These are phyloP conservation scores for Sarcomyxa edulis DNA, from an alignment of 768 basidiomycete species.

Conservation along the genomic window DNA sequence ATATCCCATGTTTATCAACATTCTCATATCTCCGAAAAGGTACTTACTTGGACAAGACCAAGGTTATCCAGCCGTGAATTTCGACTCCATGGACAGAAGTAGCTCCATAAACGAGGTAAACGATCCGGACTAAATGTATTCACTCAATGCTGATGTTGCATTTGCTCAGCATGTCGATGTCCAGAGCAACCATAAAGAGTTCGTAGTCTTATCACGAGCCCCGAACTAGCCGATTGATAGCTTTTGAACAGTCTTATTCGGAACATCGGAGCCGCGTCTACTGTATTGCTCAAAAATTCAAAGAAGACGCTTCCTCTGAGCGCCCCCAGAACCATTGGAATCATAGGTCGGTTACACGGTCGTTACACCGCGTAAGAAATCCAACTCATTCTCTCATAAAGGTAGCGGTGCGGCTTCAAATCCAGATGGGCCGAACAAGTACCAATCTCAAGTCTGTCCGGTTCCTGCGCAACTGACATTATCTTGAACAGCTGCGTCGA, in stretches of 20 bases:
- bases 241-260: no score
- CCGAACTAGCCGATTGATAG: no score
- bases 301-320: conserved; percentile 49
- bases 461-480: no score
- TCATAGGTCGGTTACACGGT: no score
- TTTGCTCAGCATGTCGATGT: no score
- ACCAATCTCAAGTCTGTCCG: not conserved
- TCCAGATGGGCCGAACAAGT: conserved; percentile 59
- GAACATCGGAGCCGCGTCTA: conserved; percentile 68
- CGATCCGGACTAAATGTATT: no score
- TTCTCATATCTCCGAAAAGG: no score
- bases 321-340: conserved; percentile 55
- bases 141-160: no score
- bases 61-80: conserved; percentile 62
- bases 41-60: conserved; percentile 64
- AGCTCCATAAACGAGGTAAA: conserved; percentile 56
- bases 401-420: conserved; percentile 66
- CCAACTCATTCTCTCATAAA: no score
- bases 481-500: not conserved
- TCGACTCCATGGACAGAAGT: conserved; percentile 56
- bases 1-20: no score
- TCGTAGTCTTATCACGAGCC: no score
- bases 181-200: conserved; percentile 57
- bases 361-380: no score
- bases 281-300: conserved; percentile 73